Evolutionary conservation across 2,329 filamentous ascomycete species (phyloP).

Genomic region (Aspergillus transmontanensis): DNA sequence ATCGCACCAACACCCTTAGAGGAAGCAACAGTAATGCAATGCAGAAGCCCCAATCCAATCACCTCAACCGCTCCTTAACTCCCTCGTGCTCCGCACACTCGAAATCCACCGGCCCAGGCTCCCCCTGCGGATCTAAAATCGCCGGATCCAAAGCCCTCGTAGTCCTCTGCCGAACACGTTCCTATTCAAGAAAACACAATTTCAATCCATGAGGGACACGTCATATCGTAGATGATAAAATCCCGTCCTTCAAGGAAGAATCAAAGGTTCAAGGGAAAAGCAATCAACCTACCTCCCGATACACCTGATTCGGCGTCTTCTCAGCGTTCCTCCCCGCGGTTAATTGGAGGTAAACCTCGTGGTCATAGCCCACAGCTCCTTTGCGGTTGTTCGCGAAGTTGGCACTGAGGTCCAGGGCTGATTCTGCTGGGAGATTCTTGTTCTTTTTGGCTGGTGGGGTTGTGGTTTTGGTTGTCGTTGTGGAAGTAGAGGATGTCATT

Average conservation of each 20-base stretch:
- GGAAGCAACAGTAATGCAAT: neutral
- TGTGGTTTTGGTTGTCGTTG: neutral
- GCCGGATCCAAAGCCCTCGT: conserved; percentile 31
- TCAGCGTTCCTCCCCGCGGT: conserved; percentile 23
- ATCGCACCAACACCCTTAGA: neutral
- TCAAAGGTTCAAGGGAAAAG: neutral
- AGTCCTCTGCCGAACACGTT: conserved; percentile 27
- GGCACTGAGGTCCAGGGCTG: conserved; percentile 56
- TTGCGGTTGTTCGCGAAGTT: conserved; percentile 22
- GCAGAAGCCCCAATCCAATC: neutral
- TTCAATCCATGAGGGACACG: neutral
- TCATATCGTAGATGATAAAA: neutral
- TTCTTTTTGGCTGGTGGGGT: neutral
- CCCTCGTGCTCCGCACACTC: conserved; percentile 29
- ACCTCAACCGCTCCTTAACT: conserved; percentile 14
- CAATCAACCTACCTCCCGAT: conserved; percentile 28
- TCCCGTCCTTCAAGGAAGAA: neutral
- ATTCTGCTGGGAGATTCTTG: conserved; percentile 26
- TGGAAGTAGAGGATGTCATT: conserved; percentile 9
- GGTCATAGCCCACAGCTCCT: conserved; percentile 32
- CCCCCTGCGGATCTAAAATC: conserved; percentile 27
- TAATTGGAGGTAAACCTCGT: conserved; percentile 35
- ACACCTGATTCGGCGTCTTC: conserved; percentile 35
- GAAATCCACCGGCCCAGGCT: conserved; percentile 31
- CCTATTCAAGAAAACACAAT: conserved; percentile 16